Evolutionary conservation across 129 eudicot species (phyloP).

Genomic region (Mikania micrantha): DNA sequence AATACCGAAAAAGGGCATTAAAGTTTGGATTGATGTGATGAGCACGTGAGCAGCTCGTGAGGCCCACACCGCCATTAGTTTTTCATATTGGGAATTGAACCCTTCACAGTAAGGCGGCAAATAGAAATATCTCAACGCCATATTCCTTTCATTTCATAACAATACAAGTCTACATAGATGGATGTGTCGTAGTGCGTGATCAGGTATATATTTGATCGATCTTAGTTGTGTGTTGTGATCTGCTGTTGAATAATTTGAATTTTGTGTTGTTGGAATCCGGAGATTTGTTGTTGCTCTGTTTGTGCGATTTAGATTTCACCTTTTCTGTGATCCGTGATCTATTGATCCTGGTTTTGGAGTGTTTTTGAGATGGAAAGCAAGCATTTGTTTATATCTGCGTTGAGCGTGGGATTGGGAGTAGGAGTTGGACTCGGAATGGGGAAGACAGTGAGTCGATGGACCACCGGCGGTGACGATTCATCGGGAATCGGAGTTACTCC

Average conservation of each 20-base stretch:
- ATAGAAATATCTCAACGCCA: not conserved
- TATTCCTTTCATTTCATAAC: not conserved
- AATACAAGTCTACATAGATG: too few relatives aligned
- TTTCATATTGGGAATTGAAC: slow-evolving; percentile 11
- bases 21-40: too few relatives aligned
- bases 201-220: not conserved
- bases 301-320: too few relatives aligned
- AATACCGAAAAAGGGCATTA: too few relatives aligned
- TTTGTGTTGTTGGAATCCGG: not conserved
- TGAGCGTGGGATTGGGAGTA: slow-evolving; percentile 87
- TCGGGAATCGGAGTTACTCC: slow-evolving; percentile 37
- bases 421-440: slow-evolving; percentile 94
- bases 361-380: slow-evolving; percentile 70
- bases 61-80: slow-evolving; percentile 10
- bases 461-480: slow-evolving; percentile 28
- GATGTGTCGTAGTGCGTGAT: too few relatives aligned
- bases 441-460: slow-evolving; percentile 62
- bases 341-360: not conserved
- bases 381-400: slow-evolving; percentile 70
- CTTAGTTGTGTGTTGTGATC: not conserved
- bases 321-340: too few relatives aligned
- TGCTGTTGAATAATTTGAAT: not conserved
- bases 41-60: slow-evolving; percentile 30
- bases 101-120: not conserved
- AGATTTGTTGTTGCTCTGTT: not conserved